Conservation (phyloP, 1,139 yeast genomes). For the Geotrichum klebahnii region DNA sequence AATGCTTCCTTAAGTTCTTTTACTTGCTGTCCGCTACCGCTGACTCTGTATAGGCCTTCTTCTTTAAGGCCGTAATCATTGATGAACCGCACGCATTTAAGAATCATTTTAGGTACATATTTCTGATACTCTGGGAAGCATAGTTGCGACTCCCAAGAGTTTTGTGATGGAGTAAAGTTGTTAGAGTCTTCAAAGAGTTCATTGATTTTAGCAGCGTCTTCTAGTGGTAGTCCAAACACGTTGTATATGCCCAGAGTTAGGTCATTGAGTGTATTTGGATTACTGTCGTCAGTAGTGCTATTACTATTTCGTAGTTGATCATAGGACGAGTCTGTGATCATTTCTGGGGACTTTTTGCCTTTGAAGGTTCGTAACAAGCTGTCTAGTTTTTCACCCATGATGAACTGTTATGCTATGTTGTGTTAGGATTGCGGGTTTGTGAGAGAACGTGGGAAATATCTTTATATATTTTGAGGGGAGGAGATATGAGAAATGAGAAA, state of each 20-base stretch:
- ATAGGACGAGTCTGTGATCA: constrained; percentile 13
- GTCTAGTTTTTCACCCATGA: constrained; percentile 4
- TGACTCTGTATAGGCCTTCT: constrained; percentile 77
- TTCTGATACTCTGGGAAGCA: constrained; percentile 24
- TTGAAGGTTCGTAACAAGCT: constrained; percentile 8
- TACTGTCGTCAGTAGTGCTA: no score
- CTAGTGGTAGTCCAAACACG: constrained; percentile 32
- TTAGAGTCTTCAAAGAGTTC: constrained; percentile 6
- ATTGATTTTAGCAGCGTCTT: constrained; percentile 27
- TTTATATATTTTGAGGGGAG: no score
- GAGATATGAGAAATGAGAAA: no score
- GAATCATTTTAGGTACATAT: constrained; percentile 29
- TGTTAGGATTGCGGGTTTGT: no score
- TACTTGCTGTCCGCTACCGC: constrained; percentile 70
- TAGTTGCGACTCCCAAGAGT: constrained; percentile 20
- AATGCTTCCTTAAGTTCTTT: constrained; percentile 56
- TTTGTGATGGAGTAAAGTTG: constrained; percentile 6
- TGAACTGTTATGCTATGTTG: no score
- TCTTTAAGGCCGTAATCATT: constrained; percentile 56
- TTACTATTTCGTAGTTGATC: background rate
- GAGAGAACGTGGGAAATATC: no score
- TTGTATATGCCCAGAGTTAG: constrained; percentile 22
- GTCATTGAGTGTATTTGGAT: background rate
- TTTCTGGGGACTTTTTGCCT: constrained; percentile 16
- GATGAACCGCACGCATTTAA: constrained; percentile 29